Base-by-base conservation (phyloP, 306 rosid genomes). In the Rosa chinensis region DNA sequence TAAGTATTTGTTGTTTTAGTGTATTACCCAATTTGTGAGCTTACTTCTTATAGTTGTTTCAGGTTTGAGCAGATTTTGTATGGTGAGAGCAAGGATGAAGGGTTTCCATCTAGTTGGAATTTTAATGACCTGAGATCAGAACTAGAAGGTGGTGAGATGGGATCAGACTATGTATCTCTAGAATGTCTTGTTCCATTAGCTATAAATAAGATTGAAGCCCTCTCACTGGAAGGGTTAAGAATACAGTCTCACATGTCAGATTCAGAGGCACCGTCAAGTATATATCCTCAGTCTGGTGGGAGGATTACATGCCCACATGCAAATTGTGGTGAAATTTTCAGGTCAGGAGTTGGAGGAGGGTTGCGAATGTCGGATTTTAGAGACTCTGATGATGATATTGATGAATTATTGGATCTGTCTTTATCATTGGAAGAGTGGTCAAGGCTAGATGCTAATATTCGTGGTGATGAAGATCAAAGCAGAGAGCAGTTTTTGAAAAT, bases 201-300 rank as follows among this genome's bases (percentile, higher is more conserved):
- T 28, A 74, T 91, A 80, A 73, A 72, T 44, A 85, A 86, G 82
- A 82, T 89, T 20, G 94, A 91, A 86, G 47, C 85, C 55, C 88
- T 89, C 81, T 79, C 83, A 48, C 76, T 93, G 9, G 97, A 93
- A 82, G 97, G 97, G 64, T 83, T 93, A 83, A 89, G 87, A 88
- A 87, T 89, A 75, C 98, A 93, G 78, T 84, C 86, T 78, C 82
- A 77, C 71, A 79, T 87, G 89, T 84, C 82, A 42, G 69, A 72
- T 5, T 90, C 85, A 70, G 86, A 87, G 59, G 85, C 89, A 62
- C 91, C 91, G 8, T 85, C 93, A 79, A 72, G 66, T 55, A 84
- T 89, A 23, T 73, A 25, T 80, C 81, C 89, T 39, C 76, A 66
- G 45, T 52, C 75, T 74, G 42, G 64, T 23, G 59, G 44, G 32